Conservation (phyloP, 202 grass and related monocot species). For the Alloteropsis angusta region DNA sequence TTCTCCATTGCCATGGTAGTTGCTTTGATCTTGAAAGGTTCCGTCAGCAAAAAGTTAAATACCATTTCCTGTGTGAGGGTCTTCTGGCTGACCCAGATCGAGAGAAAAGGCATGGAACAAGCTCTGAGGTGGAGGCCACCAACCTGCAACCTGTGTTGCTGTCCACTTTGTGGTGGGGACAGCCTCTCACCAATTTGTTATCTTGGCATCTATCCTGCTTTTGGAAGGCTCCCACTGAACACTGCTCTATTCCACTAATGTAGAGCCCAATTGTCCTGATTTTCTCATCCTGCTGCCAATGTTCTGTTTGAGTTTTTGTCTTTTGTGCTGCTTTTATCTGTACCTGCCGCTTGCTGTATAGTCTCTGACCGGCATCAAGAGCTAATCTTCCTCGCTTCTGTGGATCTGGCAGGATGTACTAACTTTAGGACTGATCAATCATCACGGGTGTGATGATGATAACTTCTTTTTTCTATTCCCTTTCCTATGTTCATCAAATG, state of each 20-base stretch:
- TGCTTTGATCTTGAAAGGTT: slow-evolving; percentile 12
- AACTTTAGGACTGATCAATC: slow-evolving; percentile 21
- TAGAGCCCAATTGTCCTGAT: neutral
- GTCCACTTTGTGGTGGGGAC: slow-evolving; percentile 17
- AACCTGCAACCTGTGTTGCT: slow-evolving; percentile 21
- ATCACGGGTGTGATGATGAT: slow-evolving; percentile 1
- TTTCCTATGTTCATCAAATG: slow-evolving; percentile 1
- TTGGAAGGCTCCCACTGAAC: neutral
- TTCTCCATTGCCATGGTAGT: slow-evolving; percentile 36
- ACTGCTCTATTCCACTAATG: slow-evolving; percentile 5
- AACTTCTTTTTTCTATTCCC: neutral
- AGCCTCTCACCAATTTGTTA: slow-evolving; percentile 13
- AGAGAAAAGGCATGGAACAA: neutral
- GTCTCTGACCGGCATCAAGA: neutral
- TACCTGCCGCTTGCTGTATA: neutral
- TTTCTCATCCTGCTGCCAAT: neutral
- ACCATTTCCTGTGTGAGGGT: neutral
- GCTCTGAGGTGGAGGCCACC: slow-evolving; percentile 36
- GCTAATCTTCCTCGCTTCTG: neutral
- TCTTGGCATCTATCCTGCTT: slow-evolving; percentile 31
- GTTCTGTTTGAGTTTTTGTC: neutral
- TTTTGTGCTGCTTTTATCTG: neutral
- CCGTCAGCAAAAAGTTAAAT: slow-evolving; percentile 26
- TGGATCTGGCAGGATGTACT: slow-evolving; percentile 8
- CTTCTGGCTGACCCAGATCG: slow-evolving; percentile 14